phyloP scores from a whole-genome alignment of 176 grass and related monocot species.

The Carex cristatella region DNA sequence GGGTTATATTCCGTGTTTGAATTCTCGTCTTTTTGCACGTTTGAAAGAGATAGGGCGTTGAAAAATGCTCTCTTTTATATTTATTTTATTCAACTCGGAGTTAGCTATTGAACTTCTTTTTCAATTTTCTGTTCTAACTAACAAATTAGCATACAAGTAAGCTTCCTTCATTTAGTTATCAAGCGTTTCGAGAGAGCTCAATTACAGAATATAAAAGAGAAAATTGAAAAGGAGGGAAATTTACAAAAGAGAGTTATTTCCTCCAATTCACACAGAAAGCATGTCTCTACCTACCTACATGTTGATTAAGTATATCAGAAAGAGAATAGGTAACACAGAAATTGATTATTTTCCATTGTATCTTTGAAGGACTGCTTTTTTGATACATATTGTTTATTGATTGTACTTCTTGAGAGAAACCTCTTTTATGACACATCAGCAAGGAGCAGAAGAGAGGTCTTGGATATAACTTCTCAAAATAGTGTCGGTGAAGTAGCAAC shows the following conservation, averaged over 20 bases:
- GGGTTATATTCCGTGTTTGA: background rate
- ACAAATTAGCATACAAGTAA: background rate
- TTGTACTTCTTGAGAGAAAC: background rate
- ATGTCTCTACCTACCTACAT: background rate
- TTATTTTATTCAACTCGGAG: background rate
- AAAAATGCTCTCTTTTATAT: background rate
- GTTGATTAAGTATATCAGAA: slow-evolving; percentile 4
- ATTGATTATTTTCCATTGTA: background rate
- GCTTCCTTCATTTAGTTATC: background rate
- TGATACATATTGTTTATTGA: background rate
- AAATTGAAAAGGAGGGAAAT: background rate
- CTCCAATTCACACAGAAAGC: background rate
- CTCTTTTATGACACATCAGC: background rate
- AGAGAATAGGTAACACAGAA: background rate
- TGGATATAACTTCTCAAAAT: background rate
- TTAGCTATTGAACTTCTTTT: background rate
- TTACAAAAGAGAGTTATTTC: background rate
- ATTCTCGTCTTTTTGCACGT: background rate
- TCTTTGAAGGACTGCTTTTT: background rate
- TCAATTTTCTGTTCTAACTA: background rate
- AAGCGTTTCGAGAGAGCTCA: background rate
- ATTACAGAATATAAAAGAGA: background rate
- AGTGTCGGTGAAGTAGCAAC: background rate
- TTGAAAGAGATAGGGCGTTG: background rate
- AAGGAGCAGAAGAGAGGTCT: background rate